A percentile compares a stretch with the other conserved stretches of the same genome.
Conservation (phyloP, 164 flowering plant species). For the Annona cherimola region DNA sequence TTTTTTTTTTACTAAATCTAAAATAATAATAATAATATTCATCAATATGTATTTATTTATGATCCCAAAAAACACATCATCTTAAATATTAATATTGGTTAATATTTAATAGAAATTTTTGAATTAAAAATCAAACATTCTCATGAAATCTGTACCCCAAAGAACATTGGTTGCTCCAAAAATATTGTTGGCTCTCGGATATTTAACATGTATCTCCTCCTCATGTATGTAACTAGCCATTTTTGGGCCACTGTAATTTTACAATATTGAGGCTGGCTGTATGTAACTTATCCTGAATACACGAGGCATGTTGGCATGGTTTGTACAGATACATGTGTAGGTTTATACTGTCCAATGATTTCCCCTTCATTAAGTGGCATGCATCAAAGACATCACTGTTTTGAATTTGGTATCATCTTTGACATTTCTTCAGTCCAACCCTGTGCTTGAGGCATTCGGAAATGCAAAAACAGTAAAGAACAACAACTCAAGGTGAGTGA, state of each 20-base stretch:
- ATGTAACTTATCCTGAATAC: not conserved
- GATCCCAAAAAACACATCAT: too few relatives aligned
- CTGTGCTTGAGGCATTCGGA: constrained; percentile 87
- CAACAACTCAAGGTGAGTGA: constrained; percentile 75
- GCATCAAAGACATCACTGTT: not conserved
- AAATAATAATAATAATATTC: too few relatives aligned
- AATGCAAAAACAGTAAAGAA: constrained; percentile 83
- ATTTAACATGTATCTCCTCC: not conserved
- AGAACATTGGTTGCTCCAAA: not conserved
- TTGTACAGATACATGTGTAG: not conserved
- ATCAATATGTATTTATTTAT: too few relatives aligned
- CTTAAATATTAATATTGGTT: too few relatives aligned
- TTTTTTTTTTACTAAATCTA: too few relatives aligned
- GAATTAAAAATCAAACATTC: too few relatives aligned
- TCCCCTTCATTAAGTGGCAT: not conserved
- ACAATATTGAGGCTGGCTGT: not conserved
- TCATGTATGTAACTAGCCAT: not conserved
- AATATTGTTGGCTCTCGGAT: not conserved
- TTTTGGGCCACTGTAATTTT: not conserved
- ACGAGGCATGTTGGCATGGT: not conserved
- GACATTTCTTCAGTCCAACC: constrained; percentile 58
- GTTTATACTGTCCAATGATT: not conserved
- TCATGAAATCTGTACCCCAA: not conserved
- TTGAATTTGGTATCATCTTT: not conserved
- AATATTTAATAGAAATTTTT: too few relatives aligned